Conservation (phyloP, 2,329 filamentous ascomycete genomes). For the Calonectria ilicicola region DNA sequence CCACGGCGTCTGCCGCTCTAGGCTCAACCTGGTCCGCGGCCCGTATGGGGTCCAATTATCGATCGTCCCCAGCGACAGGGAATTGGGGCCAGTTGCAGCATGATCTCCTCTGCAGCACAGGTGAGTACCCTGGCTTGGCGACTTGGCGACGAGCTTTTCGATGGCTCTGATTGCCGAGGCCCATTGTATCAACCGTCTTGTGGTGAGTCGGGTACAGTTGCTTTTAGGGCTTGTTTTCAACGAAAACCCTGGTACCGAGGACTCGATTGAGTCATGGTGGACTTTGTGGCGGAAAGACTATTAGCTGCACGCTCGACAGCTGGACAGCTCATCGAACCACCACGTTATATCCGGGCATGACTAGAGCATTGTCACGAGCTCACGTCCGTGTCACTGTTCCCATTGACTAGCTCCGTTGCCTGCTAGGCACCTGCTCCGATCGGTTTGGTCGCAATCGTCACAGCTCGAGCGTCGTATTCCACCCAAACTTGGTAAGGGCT, state of each 20-base stretch:
- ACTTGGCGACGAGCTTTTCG: slow-evolving; percentile 19
- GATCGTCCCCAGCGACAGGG: slow-evolving; percentile 30
- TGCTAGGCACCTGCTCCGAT: slow-evolving; percentile 1
- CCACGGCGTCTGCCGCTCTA: slow-evolving; percentile 38
- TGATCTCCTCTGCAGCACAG: slow-evolving; percentile 37
- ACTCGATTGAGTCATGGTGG: slow-evolving; percentile 1
- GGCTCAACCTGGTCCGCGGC: slow-evolving; percentile 18
- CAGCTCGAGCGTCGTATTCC: neutral
- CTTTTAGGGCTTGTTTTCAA: slow-evolving; percentile 5
- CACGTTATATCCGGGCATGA: neutral
- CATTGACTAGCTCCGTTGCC: slow-evolving; percentile 1
- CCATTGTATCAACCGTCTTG: slow-evolving; percentile 1
- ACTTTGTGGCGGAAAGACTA: neutral
- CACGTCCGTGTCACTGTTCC: neutral
- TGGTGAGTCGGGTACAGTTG: neutral
- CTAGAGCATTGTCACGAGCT: slow-evolving; percentile 1
- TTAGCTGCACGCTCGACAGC: slow-evolving; percentile 6
- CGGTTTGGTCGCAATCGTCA: slow-evolving; percentile 1
- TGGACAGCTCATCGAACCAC: slow-evolving; percentile 3
- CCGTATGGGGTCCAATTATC: slow-evolving; percentile 35
- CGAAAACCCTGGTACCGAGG: neutral
- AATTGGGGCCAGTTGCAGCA: slow-evolving; percentile 32
- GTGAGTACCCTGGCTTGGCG: slow-evolving; percentile 25
- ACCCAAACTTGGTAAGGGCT: slow-evolving; percentile 3
- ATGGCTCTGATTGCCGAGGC: slow-evolving; percentile 8